Evolutionary conservation across 768 basidiomycete species (phyloP), one percentile per base, ranked within the genome.

Genomic region (Mycena amicta): DNA sequence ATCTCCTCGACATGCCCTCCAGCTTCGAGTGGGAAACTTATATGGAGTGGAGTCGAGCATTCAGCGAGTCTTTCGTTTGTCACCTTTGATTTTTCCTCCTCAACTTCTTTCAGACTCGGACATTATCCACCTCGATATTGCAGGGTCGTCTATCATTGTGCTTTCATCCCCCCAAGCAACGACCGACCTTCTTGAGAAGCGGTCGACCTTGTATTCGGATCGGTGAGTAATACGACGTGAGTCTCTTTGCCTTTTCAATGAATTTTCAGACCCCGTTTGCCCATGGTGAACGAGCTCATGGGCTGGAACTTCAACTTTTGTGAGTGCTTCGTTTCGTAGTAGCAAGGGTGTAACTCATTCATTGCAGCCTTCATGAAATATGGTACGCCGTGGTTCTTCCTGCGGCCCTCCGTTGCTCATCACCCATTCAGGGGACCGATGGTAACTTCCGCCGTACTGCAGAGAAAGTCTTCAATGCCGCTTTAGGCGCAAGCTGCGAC

Each of bases 151-250:
- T 8, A 23, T 45, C 12, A 45, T 45, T 23, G 43, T 45, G 12
- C 43, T 45, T 8, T 45, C 43, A 6, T 45, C 43, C 8, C 8
- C 22, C 8, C 5, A 45, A 23, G 43, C 43, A 30, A 50, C 50
- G 3, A 52, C 45, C 5, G 72, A 74, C 5, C 62, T 74, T 0
- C 56, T 74, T 15, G 68, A 70, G 37, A 72, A 67, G 43, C 62
- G 71, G 6, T 70, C 70, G 1, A 31, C 62, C 15, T 68, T 68
- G 6, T 74, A 72, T 56, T 71, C 68, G 0, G 68, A 70, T 49
- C 56, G 71, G 50, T 53, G 45, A 18, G 45, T 31, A 23, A 8
- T 15, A 16, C 22, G 8, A 25, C 26, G 22, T 20, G 37, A 23
- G 26, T 13, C 4, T 27, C 39, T 23, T 28, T 37, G 16, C 23